Conservation (phyloP, 2,329 filamentous ascomycete genomes). For the Metarhizium album region DNA sequence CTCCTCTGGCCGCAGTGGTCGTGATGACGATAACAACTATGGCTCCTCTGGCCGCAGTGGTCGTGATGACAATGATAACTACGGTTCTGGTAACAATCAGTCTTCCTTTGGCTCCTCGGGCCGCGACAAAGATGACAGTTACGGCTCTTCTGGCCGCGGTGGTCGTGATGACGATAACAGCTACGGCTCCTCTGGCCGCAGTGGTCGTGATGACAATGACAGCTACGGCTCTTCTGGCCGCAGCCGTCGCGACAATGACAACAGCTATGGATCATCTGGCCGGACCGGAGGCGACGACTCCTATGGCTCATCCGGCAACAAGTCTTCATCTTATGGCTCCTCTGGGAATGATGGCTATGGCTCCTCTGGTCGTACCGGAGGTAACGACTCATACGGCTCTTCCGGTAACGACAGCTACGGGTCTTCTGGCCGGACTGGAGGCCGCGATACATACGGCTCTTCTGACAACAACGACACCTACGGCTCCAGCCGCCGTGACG, state of each 20-base stretch:
- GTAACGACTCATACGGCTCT: conserved; percentile 7
- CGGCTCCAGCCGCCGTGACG: conserved; percentile 5
- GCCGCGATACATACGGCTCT: background rate
- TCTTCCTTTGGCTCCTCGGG: conserved; percentile 10
- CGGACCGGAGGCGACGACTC: conserved; percentile 1
- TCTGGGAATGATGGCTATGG: conserved; percentile 11
- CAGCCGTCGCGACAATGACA: conserved; percentile 5
- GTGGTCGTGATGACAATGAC: conserved; percentile 8
- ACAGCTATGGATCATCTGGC: conserved; percentile 7
- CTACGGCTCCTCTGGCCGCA: conserved; percentile 15
- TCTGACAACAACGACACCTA: conserved; percentile 9
- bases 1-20: conserved; percentile 4
- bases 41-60: conserved; percentile 15
- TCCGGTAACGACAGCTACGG: conserved; percentile 11
- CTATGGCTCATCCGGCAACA: conserved; percentile 12
- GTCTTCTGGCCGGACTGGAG: conserved; percentile 5
- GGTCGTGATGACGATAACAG: conserved; percentile 8
- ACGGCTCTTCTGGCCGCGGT: conserved; percentile 7
- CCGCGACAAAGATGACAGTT: conserved; percentile 2
- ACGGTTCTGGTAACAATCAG: too few relatives aligned
- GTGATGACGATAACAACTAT: conserved; percentile 10
- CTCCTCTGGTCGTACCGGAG: conserved; percentile 9
- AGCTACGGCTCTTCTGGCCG: conserved; percentile 10
- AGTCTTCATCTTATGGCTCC: conserved; percentile 5
- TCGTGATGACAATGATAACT: conserved; percentile 6